Evolutionary conservation across 495 filamentous ascomycete genomes (phyloP).

Genomic region (Umbilicaria muhlenbergii): DNA sequence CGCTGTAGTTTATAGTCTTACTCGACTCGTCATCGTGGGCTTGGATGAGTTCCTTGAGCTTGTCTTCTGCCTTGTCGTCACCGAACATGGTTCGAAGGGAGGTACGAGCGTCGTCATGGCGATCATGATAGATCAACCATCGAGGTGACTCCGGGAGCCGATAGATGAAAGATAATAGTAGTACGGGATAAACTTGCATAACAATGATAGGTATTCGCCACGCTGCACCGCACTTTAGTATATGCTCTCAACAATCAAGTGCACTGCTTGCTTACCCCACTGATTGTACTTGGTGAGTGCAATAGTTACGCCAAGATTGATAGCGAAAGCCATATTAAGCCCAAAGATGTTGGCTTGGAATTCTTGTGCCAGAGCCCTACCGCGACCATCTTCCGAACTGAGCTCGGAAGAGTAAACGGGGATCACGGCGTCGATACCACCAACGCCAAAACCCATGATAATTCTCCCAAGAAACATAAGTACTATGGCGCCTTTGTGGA

Average conservation of each 20-base stretch:
- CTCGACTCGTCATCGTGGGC: conserved; percentile 31
- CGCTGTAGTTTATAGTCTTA: conserved; percentile 26
- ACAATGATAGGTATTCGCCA: conserved; percentile 48
- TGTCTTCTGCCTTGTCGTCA: conserved; percentile 27
- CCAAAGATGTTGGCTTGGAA: conserved; percentile 45
- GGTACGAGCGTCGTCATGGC: conserved; percentile 24
- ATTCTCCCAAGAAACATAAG: conserved; percentile 37
- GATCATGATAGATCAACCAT: conserved; percentile 31
- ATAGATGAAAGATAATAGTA: conserved; percentile 29
- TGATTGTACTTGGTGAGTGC: conserved; percentile 22
- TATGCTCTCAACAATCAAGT: too few species aligned
- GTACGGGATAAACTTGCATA: conserved; percentile 38
- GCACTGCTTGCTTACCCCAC: conserved; percentile 20
- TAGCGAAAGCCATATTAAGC: conserved; percentile 35
- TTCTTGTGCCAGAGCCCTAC: conserved; percentile 37
- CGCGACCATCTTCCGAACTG: conserved; percentile 29
- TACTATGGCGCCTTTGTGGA: conserved; percentile 21
- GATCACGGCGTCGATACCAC: conserved; percentile 40
- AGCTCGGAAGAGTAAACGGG: conserved; percentile 41
- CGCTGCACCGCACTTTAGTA: conserved; percentile 10
- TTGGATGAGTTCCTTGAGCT: conserved; percentile 28
- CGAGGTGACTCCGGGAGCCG: conserved; percentile 37
- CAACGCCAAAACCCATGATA: conserved; percentile 40
- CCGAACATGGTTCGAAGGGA: conserved; percentile 28
- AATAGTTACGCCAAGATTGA: conserved; percentile 25